Evolutionary conservation across 2,329 filamentous ascomycete genomes (phyloP), one percentile per base, ranked within the genome.

Genomic region (Sporothrix luriei): DNA sequence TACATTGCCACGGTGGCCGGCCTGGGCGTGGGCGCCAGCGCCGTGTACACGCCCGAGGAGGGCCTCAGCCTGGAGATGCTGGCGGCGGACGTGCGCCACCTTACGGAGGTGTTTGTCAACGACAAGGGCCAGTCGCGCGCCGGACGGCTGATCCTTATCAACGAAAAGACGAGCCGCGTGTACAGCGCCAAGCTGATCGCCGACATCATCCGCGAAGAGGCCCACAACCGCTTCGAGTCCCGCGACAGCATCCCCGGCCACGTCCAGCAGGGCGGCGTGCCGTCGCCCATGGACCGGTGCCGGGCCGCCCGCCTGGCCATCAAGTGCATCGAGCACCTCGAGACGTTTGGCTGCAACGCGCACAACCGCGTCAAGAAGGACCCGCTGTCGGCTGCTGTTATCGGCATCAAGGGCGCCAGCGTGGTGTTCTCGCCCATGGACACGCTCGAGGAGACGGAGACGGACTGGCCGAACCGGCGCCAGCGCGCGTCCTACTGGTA

Each of bases 41-140:
- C 94, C 0, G 94, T 98, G 14, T 99, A 99, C 81, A 98, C 94
- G 5, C 95, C 95, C 1, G 95, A 99, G 80, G 93, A 99, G 80
- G 95, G 95, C 7, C 92, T 99, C 80, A 91, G 90, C 78, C 88
- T 99, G 69, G 91, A 94, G 76, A 98, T 96, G 91, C 87, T 99
- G 7, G 90, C 93, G 55, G 86, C 89, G 5, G 95, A 99, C 76
- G 97, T 99, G 75, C 89, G 91, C 71, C 91, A 96, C 78, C 85
- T 99, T 49, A 93, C 94, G 73, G 84, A 94, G 19, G 90, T 92
- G 69, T 99, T 99, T 80, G 83, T 86, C 16, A 87, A 90, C 71
- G 95, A 99, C 81, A 90, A 89, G 76, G 95, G 95, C 70, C 91
- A 95, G 79, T 93, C 90, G 62, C 90, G 94, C 68, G 94, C 94